Percentiles rank a stretch among this genome's conserved stretches.
phyloP scores from a whole-genome alignment of 2,329 filamentous ascomycete genomes.

The Didymella sp. region DNA sequence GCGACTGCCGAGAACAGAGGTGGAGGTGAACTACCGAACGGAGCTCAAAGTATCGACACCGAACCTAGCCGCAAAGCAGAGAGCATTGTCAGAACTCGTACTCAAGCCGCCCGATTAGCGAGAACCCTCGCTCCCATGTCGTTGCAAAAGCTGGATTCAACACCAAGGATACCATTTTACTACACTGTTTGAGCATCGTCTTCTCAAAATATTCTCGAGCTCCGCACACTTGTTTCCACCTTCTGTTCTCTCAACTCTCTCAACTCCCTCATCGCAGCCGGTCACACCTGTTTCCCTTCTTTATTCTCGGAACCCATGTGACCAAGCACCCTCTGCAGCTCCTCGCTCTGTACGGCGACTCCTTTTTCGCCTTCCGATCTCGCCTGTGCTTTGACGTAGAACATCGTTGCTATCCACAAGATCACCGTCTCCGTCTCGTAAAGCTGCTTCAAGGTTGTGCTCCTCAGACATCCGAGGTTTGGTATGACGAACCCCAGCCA shows the following conservation, averaged over 20 bases:
- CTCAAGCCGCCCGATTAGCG: too few relatives aligned
- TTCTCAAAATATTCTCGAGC: background rate
- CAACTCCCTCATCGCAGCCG: background rate
- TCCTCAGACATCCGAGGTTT: background rate
- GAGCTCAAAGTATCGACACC: too few relatives aligned
- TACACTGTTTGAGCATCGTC: too few relatives aligned
- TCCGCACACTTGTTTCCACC: background rate
- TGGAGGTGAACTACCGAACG: too few relatives aligned
- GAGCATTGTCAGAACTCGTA: too few relatives aligned
- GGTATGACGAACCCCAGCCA: too few relatives aligned
- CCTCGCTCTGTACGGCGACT: background rate
- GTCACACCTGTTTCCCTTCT: background rate
- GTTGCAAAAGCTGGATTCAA: too few relatives aligned
- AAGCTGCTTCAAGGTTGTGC: background rate
- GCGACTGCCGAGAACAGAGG: too few relatives aligned
- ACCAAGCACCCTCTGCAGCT: background rate
- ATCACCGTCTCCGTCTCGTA: too few relatives aligned
- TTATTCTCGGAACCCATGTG: background rate
- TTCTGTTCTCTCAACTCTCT: background rate
- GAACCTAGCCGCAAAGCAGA: too few relatives aligned
- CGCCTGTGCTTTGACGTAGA: background rate
- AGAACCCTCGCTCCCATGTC: too few relatives aligned
- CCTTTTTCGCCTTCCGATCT: background rate
- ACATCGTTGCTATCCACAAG: background rate
- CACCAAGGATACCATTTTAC: too few relatives aligned